Base-by-base conservation (phyloP, 2,329 filamentous ascomycete species). In the Exophiala spinifera region DNA sequence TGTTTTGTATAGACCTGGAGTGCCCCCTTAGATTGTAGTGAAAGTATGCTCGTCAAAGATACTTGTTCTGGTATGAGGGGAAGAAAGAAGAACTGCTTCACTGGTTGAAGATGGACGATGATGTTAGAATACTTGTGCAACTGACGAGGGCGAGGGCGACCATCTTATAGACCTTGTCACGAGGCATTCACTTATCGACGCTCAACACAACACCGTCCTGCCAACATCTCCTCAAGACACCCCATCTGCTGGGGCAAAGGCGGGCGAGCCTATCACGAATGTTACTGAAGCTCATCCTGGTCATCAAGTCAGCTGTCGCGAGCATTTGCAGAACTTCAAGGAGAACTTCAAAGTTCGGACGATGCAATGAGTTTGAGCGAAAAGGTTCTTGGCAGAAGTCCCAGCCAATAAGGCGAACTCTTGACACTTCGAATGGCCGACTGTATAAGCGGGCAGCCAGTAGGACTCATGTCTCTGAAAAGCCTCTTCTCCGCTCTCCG, bases 351-450 rank as follows among this genome's bases (percentile, higher is more conserved):
- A 15, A 25, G 17, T 10, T 46, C 11, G 23, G 28, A 4, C 4
- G 15, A 15, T 28, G 28, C 15, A 39, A 20, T 33, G 49, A 53
- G 46, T 56, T 49, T 49, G 45, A 37, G 49, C 54, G 54, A 56
- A 36, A 20, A 49, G 39, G 8, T 31, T 46, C 44, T 17, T 42
- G 49, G 20, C 20, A 33, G 42, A 36, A 51, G 34, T 44, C 49
- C 40, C 46, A 39, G 52, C 33, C 28, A 34, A 28, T 45, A 14
- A 31, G 14, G 14, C 13, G 17, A 5, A 19, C 17, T 21, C 51
- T 42, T 39, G n/a, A 39, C 36, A n/a, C 14, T 5, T 39, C 17
- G n/a, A 39, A n/a, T 19, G 36, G 23, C 5, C 17, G 14, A 6
- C 7, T 5, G 7, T 39, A 19, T n/a, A 39, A 39, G 17, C n/a